These are phyloP conservation scores for sorghum (Sorghum bicolor) DNA, from an alignment of 176 grass and related monocot species.

Conservation along the genomic window Sorghum_bicolor_NCBIv3 NC_012871.2:375501-376000, in stretches of 20 bases:
- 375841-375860: not conserved
- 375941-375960: not conserved
- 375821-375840: not conserved
- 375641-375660: conserved; percentile 61
- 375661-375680: conserved; percentile 30
- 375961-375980: not conserved
- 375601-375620: conserved; percentile 69
- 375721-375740: conserved; percentile 4
- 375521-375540: not conserved
- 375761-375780: not conserved
- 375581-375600: conserved; percentile 55
- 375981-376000: not conserved
- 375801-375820: not conserved
- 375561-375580: conserved; percentile 42
- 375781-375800: not conserved
- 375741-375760: conserved; percentile 21
- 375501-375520: conserved; percentile 42
- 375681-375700: conserved; percentile 26
- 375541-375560: conserved; percentile 14
- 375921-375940: not conserved
- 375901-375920: not conserved
- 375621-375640: conserved; percentile 85
- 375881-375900: not conserved
- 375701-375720: not conserved
- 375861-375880: not conserved